phyloP scores from a whole-genome alignment of 2,329 filamentous ascomycete genomes.

The Periconia macrospinosa region DNA sequence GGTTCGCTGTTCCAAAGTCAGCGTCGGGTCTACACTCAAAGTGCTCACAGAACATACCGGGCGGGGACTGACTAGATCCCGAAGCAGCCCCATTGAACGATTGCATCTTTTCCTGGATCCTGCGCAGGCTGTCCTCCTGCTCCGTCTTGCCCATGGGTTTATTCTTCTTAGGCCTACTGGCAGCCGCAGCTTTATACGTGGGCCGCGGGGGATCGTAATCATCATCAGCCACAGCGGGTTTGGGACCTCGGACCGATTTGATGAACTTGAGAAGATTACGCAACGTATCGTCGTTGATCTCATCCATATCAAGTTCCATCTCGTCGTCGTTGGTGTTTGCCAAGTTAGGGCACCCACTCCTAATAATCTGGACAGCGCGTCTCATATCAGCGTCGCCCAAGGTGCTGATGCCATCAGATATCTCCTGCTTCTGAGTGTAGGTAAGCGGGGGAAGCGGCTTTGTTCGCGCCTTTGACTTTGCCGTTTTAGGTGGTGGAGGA shows the following conservation, averaged over 20 bases:
- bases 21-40: background rate
- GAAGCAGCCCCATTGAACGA: constrained; percentile 41
- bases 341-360: constrained; percentile 75
- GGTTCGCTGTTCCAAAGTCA: constrained; percentile 21
- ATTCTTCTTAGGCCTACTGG: constrained; percentile 68
- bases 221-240: constrained; percentile 47
- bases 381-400: constrained; percentile 78
- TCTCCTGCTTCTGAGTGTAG: constrained; percentile 84
- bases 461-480: constrained; percentile 51
- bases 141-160: constrained; percentile 76
- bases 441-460: constrained; percentile 69
- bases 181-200: constrained; percentile 37
- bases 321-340: constrained; percentile 58
- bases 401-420: constrained; percentile 81
- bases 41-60: constrained; percentile 34
- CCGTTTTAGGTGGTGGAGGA: constrained; percentile 29
- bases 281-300: constrained; percentile 57
- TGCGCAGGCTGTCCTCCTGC: constrained; percentile 68
- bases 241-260: constrained; percentile 44
- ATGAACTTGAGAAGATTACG: constrained; percentile 60
- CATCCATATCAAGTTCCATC: constrained; percentile 67
- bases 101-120: constrained; percentile 61
- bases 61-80: constrained; percentile 50
- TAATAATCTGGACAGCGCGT: constrained; percentile 85
- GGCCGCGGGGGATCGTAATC: constrained; percentile 51